These are phyloP conservation scores for Monilinia vaccinii-corymbosi DNA, from an alignment of 2,329 filamentous ascomycete species.

Conservation along the genomic window DNA sequence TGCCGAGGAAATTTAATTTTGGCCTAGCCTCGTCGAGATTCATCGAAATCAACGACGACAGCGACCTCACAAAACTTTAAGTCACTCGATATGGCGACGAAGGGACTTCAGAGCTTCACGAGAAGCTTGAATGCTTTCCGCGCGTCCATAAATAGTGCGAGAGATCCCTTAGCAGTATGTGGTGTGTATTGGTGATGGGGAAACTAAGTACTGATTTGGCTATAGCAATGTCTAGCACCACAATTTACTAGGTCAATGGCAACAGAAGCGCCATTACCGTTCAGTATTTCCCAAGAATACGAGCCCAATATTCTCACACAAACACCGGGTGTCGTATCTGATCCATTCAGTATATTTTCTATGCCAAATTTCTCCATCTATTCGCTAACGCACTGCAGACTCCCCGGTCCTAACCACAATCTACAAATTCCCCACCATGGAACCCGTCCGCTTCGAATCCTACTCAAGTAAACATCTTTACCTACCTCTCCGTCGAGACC, in stretches of 20 bases:
- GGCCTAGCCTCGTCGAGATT: conserved; percentile 15
- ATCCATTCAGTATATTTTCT: conserved; percentile 1
- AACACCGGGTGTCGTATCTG: not conserved
- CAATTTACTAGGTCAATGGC: conserved; percentile 38
- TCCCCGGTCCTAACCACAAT: conserved; percentile 72
- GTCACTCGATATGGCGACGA: conserved; percentile 26
- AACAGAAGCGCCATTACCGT: conserved; percentile 34
- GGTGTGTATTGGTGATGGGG: not conserved
- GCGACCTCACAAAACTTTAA: conserved; percentile 10
- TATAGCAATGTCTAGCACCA: conserved; percentile 37
- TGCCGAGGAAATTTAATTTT: conserved; percentile 22
- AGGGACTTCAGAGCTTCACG: conserved; percentile 26
- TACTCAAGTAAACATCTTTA: conserved; percentile 78
- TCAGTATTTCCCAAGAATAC: conserved; percentile 15
- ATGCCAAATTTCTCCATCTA: not conserved
- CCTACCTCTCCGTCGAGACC: conserved; percentile 79
- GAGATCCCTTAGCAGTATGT: conserved; percentile 33
- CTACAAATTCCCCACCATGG: conserved; percentile 82
- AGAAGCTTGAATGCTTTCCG: conserved; percentile 24
- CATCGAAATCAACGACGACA: conserved; percentile 11
- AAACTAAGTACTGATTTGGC: conserved; percentile 17
- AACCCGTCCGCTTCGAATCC: conserved; percentile 67
- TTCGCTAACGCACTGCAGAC: conserved; percentile 31
- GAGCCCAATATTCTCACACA: conserved; percentile 11
- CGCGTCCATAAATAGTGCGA: conserved; percentile 21